Conservation (phyloP, 2,329 filamentous ascomycete species). For the Colletotrichum tabaci region DNA sequence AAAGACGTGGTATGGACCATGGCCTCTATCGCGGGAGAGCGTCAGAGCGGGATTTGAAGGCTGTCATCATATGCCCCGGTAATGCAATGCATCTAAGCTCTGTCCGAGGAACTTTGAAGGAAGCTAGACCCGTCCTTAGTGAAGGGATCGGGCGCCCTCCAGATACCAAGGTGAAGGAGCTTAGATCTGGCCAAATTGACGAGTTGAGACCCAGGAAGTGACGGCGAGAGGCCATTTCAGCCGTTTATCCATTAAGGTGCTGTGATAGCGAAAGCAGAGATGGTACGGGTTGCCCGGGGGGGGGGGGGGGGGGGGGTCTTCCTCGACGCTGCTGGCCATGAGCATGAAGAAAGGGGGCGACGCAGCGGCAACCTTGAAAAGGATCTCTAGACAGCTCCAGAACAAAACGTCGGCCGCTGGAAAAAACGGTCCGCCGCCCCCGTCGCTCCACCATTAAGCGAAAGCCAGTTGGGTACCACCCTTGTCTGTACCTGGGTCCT, state of each 20-base stretch:
- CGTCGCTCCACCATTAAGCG: too few relatives aligned
- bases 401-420: constrained; percentile 5
- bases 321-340: neutral
- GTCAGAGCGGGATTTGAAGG: neutral
- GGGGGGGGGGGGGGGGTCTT: too few relatives aligned
- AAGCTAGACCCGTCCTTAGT: constrained; percentile 22
- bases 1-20: neutral
- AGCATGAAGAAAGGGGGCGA: constrained; percentile 1
- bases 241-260: neutral
- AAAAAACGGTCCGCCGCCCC: neutral
- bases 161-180: constrained; percentile 13
- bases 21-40: constrained; percentile 7
- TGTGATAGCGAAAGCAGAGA: neutral
- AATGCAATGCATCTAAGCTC: constrained; percentile 3
- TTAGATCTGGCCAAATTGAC: constrained; percentile 2
- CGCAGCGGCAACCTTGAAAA: neutral
- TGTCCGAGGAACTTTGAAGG: constrained; percentile 31
- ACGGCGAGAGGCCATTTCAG: neutral
- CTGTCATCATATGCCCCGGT: neutral
- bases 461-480: neutral
- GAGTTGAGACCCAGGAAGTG: neutral
- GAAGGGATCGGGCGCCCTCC: constrained; percentile 10
- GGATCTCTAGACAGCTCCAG: constrained; percentile 7
- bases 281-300: neutral
- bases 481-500: neutral